phyloP scores from a whole-genome alignment of 2,329 filamentous ascomycete species.

The Colletotrichum coccodes region DNA sequence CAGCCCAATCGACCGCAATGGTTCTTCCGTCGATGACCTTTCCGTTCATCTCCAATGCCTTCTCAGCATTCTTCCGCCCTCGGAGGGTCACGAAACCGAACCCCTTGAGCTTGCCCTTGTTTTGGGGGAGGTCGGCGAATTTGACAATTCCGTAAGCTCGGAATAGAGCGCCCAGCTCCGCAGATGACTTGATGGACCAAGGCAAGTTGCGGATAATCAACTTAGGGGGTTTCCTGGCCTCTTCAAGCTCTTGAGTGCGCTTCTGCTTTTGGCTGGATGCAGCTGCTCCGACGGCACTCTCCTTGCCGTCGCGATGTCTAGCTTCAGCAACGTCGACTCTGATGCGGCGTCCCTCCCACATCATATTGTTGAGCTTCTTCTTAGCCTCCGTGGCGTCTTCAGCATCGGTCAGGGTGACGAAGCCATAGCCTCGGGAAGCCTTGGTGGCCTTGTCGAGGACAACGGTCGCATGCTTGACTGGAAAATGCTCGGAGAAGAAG shows the following conservation, averaged over 20 bases:
- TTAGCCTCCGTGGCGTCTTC: conserved; percentile 88
- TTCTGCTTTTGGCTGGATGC: conserved; percentile 58
- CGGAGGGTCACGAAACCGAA: conserved; percentile 94
- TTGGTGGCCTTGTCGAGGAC: conserved; percentile 89
- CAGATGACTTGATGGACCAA: conserved; percentile 91
- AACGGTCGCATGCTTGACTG: conserved; percentile 95
- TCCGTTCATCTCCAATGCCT: conserved; percentile 88
- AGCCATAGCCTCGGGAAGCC: conserved; percentile 90
- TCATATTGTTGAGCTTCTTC: conserved; percentile 81
- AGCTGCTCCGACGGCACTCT: conserved; percentile 46
- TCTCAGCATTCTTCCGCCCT: conserved; percentile 90
- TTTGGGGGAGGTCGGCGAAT: conserved; percentile 84
- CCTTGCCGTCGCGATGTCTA: conserved; percentile 71
- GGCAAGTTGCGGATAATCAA: conserved; percentile 93
- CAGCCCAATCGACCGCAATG: conserved; percentile 95
- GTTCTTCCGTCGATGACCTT: conserved; percentile 89
- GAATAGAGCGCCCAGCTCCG: conserved; percentile 84
- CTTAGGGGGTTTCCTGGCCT: conserved; percentile 73
- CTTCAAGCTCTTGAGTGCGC: conserved; percentile 68
- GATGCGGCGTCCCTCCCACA: conserved; percentile 83
- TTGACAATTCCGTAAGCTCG: conserved; percentile 92
- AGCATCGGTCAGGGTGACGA: conserved; percentile 94
- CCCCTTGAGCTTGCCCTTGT: conserved; percentile 79
- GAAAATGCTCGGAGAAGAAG: conserved; percentile 93
- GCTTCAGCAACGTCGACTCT: conserved; percentile 89